Evolutionary conservation across 176 grass and related monocot genomes (phyloP).

Genomic region (Triticum timopheevii): DNA sequence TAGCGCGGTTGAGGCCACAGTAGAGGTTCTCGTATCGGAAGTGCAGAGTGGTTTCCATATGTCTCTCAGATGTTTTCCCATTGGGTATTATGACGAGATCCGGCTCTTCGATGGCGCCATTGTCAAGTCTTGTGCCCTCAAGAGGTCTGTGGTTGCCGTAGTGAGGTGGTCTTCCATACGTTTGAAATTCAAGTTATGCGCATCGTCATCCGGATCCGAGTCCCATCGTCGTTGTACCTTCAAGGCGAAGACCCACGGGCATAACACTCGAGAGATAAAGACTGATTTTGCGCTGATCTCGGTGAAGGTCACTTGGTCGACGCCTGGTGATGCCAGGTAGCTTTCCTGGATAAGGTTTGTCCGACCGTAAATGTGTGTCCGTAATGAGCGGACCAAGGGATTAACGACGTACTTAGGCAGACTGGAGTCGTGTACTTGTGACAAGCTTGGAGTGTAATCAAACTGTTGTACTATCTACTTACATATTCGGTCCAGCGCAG

Average conservation of each 20-base stretch:
- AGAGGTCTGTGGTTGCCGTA: background rate
- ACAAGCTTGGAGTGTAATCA: too few relatives aligned
- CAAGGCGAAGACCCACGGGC: background rate
- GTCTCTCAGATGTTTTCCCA: background rate
- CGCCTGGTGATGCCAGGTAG: background rate
- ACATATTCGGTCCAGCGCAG: background rate
- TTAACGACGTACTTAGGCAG: background rate
- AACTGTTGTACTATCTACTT: background rate
- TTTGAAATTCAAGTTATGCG: background rate
- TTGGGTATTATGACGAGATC: background rate
- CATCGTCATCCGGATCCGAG: background rate
- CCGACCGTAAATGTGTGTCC: background rate
- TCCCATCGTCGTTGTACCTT: background rate
- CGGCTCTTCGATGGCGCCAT: background rate
- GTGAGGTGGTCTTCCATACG: background rate
- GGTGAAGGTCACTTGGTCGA: background rate
- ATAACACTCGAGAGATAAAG: background rate
- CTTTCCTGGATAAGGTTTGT: background rate
- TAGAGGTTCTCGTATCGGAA: background rate
- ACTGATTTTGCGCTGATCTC: background rate
- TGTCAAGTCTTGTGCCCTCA: background rate
- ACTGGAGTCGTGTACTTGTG: too few relatives aligned
- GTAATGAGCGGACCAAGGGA: background rate
- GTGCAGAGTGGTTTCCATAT: background rate
- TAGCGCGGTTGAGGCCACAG: background rate